Evolutionary conservation across 495 filamentous ascomycete genomes (phyloP), one percentile per base, ranked within the genome.

Genomic region (Neurospora terricola): DNA sequence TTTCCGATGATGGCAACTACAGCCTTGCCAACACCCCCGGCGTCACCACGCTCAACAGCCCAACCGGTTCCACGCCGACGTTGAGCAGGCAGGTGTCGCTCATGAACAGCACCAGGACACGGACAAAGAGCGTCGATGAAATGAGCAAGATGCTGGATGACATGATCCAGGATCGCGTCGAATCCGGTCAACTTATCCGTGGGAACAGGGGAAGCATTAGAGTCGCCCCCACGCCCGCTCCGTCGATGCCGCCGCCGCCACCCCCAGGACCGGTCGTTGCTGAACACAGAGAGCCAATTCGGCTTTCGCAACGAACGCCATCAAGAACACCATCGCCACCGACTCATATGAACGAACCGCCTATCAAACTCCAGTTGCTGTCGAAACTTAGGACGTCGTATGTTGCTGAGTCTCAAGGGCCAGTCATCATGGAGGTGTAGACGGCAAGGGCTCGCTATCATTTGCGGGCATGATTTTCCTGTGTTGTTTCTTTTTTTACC

Each of bases 111-210:
- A 7, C 12, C 54, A 81, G 83, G 37, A 87, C 85, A 72, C 87
- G 89, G 73, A 87, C 87, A 37, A 90, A 88, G 84, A 91, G 92
- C 73, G 90, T 94, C 66, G 54, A 96, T 75, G 93, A 97, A 80
- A 92, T 97, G 87, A 96, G 92, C 71, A 87, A 89, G 68, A 93
- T 97, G 82, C 87, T 97, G 38, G 94, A 97, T 75, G 92, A 96
- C 80, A 97, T 97, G 94, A 96, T 97, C 73, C 92, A 93, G 80
- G 91, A 93, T 78, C 89, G 91, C 27, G 91, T 94, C 70, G 91
- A 94, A 75, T 86, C 85, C 38, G 91, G 91, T 18, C 86, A 90
- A 69, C 76, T 91, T 54, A 83, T 91, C 37, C 87, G 90, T 71
- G 86, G 88, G 59, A 80, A 81, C 39, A 84, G 88, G 69, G 89